Base-by-base conservation (phyloP, 306 rosid genomes). In the Purshia tridentata region DNA sequence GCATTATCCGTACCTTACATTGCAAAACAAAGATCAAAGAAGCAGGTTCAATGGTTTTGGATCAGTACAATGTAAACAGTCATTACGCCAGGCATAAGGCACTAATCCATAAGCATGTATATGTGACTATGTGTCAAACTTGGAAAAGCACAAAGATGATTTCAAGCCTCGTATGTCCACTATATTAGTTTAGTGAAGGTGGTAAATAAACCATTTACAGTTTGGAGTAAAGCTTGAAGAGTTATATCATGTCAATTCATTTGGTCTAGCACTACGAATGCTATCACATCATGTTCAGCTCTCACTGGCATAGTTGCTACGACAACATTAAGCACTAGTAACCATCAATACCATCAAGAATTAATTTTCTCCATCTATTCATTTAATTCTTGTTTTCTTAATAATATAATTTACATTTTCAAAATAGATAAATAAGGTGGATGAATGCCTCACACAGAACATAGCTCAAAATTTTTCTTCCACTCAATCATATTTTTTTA, bases 1-100 rank as follows among this genome's bases (percentile, higher is more conserved):
- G 96, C 99, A 94, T 94, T 88, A 94, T 94, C 81, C 92, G 87
- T 62, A 94, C 98, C 99, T 94, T 78, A 76, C 64, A 72, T 75
- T 53, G 76, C 69, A 74, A 65, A 79, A 71, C 51, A 80, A 69
- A 64, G 68, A 87, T 23, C 59, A 67, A 48, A 78, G 66, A 57
- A 47, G 73, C 29, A 49, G 35, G 47, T 58, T 76, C 52, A 77
- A 58, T 74, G 51, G 45, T 18, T 44, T 23, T 72, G 19, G 39
- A 71, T 62, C n/a, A 13, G 52, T 37, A 6, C 11, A 9, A 57
- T 35, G 39, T 13, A 0, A 70, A 62, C 65, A 64, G 23, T n/a
- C 40, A 56, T 0, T 20, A 6, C 41, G 22, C 40, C 74, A 40
- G 61, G 64, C 42, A 41, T 3, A 15, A 7, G 20, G 35, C 6